Evolutionary conservation across 257 asterid genomes (phyloP), one percentile per base, ranked within the genome.

Genomic region (Solanum appendiculatum): DNA sequence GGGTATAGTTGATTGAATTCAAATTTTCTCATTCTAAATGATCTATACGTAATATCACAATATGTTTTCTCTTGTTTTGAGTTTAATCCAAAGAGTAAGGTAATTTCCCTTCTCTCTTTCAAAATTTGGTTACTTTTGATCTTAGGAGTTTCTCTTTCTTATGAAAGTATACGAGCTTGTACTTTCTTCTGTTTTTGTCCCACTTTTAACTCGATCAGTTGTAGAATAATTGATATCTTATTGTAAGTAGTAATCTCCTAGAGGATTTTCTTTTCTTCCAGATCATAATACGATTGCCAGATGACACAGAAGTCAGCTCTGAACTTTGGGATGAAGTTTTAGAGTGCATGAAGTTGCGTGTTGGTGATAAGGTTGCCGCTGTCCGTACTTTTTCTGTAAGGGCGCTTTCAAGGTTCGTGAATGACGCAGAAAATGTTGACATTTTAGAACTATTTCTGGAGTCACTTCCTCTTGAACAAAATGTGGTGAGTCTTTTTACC

Each of bases 271-370:
- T 89, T 44, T 36, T 82, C 68, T 48, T 88, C 85, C 88, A 97
- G 98, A 93, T 97, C 90, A 95, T 97, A 87, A 93, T 95, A 93
- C 94, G 98, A 87, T 89, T 97, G 92, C 98, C 99, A 20, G 99
- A 97, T 92, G 99, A 97, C 80, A 88, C 98, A 31, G 99, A 97
- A 91, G 99, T 97, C 86, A 93, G 97, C 90, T 86, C 86, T 90
- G 99, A 93, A 82, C 95, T 95, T 29, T 95, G 99, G 99, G 99
- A 94, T 90, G 98, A 94, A 87, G 98, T 96, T 87, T 96, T 97
- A 63, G 99, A 95, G 56, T 88, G 92, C 86, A 90, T 97, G 97
- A 93, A 90, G 88, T 87, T 91, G 84, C 95, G 98, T 27, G 93
- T 91, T 86, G 90, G 93, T 86, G 99, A 97, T 89, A 97, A 96